phyloP scores from a whole-genome alignment of 371 early-diverging fungal genomes.

The Syncephalastrum contaminatum region DNA sequence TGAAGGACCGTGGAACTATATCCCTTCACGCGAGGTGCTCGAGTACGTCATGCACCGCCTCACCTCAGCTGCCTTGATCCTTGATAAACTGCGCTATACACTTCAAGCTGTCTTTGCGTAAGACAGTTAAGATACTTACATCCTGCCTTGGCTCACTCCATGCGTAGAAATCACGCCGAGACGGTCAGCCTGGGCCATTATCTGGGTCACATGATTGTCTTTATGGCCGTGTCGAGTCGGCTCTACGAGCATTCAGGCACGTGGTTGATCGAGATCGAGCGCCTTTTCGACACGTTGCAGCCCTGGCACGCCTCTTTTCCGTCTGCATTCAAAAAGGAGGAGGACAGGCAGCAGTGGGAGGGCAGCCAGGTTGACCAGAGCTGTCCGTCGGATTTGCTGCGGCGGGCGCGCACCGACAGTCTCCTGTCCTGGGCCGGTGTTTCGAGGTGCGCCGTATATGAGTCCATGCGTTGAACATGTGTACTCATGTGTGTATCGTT shows the following conservation, averaged over 20 bases:
- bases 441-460: neutral
- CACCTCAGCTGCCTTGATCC: constrained; percentile 28
- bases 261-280: constrained; percentile 32
- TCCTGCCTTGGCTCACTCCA: neutral
- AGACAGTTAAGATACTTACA: neutral
- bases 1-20: constrained; percentile 25
- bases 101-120: constrained; percentile 11
- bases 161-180: constrained; percentile 28
- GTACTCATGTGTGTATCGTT: neutral
- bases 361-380: constrained; percentile 2
- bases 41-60: constrained; percentile 41
- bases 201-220: constrained; percentile 32
- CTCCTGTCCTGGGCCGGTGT: too few species aligned
- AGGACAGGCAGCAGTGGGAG: constrained; percentile 11
- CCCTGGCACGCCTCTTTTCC: constrained; percentile 35
- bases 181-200: constrained; percentile 36
- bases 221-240: constrained; percentile 37
- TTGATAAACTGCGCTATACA: constrained; percentile 36
- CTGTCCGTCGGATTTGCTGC: constrained; percentile 1
- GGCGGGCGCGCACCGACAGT: neutral
- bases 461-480: constrained; percentile 7
- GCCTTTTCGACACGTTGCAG: constrained; percentile 33
- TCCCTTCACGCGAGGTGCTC: constrained; percentile 35
- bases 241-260: constrained; percentile 25
- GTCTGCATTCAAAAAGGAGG: constrained; percentile 24